phyloP scores from a whole-genome alignment of 768 basidiomycete species.

The Podaxis sp. region DNA sequence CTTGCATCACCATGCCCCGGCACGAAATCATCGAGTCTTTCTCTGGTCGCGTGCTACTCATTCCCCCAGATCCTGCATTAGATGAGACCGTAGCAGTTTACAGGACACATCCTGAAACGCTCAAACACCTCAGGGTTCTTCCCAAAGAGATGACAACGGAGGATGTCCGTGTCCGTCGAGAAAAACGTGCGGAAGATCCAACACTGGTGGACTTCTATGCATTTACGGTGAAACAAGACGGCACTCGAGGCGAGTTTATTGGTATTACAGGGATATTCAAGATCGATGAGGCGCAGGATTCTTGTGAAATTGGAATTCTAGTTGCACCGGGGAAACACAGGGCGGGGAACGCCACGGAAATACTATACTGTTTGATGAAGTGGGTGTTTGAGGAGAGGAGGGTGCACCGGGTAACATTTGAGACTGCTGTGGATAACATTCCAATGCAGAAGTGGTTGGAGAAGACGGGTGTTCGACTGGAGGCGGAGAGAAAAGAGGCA shows the following conservation, averaged over 20 bases:
- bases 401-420: conserved; percentile 37
- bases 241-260: conserved; percentile 22
- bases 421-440: conserved; percentile 35
- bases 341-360: conserved; percentile 38
- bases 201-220: conserved; percentile 33
- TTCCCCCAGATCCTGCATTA: conserved; percentile 27
- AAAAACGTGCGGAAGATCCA: conserved; percentile 28
- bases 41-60: conserved; percentile 29
- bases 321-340: conserved; percentile 32
- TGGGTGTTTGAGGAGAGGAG: conserved; percentile 38
- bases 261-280: conserved; percentile 36
- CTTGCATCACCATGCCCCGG: conserved; percentile 14
- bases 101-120: conserved; percentile 33
- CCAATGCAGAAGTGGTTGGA: conserved; percentile 45
- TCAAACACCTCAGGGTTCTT: conserved; percentile 33
- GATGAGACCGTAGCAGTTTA: conserved; percentile 31
- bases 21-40: conserved; percentile 27
- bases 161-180: conserved; percentile 29
- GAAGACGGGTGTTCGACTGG: conserved; percentile 32
- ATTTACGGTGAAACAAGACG: conserved; percentile 24
- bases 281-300: conserved; percentile 28
- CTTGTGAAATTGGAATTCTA: conserved; percentile 39
- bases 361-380: conserved; percentile 34
- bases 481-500: conserved; percentile 32
- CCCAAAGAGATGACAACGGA: conserved; percentile 31